Base-by-base conservation (phyloP, 805 yeast genomes). In the Metschnikowia picachoensis region DNA sequence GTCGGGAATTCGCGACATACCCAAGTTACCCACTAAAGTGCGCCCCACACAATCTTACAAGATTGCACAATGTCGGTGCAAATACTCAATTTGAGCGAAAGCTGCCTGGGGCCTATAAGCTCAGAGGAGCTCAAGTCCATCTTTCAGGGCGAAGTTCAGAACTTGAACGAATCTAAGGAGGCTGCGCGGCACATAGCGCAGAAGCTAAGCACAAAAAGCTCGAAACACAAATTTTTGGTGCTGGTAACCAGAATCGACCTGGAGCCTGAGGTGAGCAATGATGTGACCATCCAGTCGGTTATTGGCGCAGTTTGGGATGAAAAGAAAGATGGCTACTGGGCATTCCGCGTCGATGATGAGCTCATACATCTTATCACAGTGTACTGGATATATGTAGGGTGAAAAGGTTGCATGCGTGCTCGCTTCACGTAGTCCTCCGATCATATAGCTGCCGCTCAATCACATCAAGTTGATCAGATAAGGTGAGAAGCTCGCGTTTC, bases 241-340 rank as follows among this genome's bases (percentile, higher is more conserved):
- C 76, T 72, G 37, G 57, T 72, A 3, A 73, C 79, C 16, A 52
- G 55, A 2, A 48, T 80, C 4, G 54, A 51, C 9, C 50, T 60
- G 16, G 47, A 51, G 11, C 13, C 37, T 10, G 51, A 53, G 1
- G 37, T 39, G 13, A 58, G 64, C 16, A 55, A 59, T 4, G 57
- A 58, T 20, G 46, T 63, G 35, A 39, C 39, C 10, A 52, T 74
- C 15, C 52, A 62, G 3, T 64, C 74, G 9, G 61, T 69, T 5
- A 66, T 79, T 39, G 84, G 83, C 10, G 75, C 83, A 0, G 64
- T 74, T 4, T 82, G 87, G 86, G 81, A 81, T 50, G 57, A 66
- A 8, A 62, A 65, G 11, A 78, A 69, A 38, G 89, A 83, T 60
- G 87, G 87, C 2, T 63, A 70, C 30, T 62, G 74, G 11, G 68